Evolutionary conservation across 176 grass and related monocot species (phyloP).

Genomic region (Oryza longistaminata): DNA sequence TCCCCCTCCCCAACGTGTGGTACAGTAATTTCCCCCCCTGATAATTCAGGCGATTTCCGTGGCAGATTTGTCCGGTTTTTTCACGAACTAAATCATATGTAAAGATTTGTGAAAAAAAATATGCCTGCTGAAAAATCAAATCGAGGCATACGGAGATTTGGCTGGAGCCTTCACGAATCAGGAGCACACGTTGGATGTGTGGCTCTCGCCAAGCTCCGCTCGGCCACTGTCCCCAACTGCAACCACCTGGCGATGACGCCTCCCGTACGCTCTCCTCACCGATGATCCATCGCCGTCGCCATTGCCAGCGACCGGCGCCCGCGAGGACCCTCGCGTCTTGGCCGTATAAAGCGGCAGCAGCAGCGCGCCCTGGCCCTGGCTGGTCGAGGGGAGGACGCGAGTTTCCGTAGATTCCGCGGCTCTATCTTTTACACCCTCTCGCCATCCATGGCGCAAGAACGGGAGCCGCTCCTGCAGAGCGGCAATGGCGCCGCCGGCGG

Average conservation of each 20-base stretch:
- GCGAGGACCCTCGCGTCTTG: background rate
- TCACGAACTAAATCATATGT: no score
- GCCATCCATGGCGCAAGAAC: slow-evolving; percentile 46
- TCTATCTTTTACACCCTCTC: background rate
- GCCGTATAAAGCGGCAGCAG: slow-evolving; percentile 28
- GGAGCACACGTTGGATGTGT: slow-evolving; percentile 27
- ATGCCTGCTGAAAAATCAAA: no score
- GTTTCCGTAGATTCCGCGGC: background rate
- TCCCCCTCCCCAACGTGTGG: no score
- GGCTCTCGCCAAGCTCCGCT: background rate
- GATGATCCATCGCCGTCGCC: background rate
- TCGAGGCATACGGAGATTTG: no score
- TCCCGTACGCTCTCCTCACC: background rate
- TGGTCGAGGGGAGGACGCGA: background rate
- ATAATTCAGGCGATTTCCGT: background rate
- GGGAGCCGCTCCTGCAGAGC: slow-evolving; percentile 44
- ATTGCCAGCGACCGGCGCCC: background rate
- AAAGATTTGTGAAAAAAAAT: no score
- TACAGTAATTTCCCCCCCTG: no score
- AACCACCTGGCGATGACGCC: background rate
- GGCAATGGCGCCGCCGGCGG: slow-evolving; percentile 11
- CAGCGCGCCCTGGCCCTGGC: background rate
- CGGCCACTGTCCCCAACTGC: background rate
- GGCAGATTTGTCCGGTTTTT: no score
- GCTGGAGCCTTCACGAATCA: background rate